These are phyloP conservation scores for Penicillium sumatraense DNA, from an alignment of 2,329 filamentous ascomycete genomes.

Conservation along the genomic window DNA sequence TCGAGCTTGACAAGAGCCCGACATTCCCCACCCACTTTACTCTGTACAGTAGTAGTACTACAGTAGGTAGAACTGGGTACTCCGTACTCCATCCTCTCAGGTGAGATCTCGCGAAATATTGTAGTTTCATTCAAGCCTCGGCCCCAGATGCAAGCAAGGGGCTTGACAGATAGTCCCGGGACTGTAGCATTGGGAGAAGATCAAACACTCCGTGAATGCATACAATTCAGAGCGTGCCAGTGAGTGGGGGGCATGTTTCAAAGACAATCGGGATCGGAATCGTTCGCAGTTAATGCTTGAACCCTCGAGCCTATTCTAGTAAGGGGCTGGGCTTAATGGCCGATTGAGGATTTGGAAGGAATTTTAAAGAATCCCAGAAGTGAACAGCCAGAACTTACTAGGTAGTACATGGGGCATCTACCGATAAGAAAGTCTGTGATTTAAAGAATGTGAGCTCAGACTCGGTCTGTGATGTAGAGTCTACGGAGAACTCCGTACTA, in stretches of 20 bases:
- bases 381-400: too few relatives aligned
- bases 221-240: constrained; percentile 1
- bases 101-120: too few relatives aligned
- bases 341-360: too few relatives aligned
- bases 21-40: not conserved
- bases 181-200: constrained; percentile 2
- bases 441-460: not conserved
- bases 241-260: not conserved
- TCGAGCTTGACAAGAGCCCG: not conserved
- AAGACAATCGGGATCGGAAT: not conserved
- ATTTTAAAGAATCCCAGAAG: not conserved
- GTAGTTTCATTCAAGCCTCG: not conserved
- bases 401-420: not conserved
- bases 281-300: not conserved
- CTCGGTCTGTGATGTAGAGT: too few relatives aligned
- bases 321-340: not conserved
- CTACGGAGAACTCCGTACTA: too few relatives aligned
- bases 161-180: not conserved
- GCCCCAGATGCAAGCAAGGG: not conserved
- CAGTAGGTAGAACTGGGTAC: too few relatives aligned
- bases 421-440: not conserved
- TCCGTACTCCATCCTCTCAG: too few relatives aligned
- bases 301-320: not conserved
- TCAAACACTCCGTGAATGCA: constrained; percentile 3
- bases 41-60: not conserved